Base-by-base conservation (phyloP, 306 rosid genomes). In the Mimosa bimucronata region DNA sequence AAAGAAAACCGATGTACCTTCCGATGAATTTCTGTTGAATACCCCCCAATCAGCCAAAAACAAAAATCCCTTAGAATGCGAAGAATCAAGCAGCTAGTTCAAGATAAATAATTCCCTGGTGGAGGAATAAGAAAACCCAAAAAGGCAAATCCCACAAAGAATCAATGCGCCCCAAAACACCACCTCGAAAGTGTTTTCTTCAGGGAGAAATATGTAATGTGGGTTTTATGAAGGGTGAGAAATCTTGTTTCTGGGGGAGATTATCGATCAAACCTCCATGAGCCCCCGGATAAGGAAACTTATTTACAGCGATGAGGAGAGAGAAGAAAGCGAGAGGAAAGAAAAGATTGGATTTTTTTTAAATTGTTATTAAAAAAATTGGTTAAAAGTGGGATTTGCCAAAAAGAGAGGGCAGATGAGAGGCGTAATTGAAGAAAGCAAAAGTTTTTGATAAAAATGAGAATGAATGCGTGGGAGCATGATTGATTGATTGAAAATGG, bases 401-500 rank as follows among this genome's bases (percentile, higher is more conserved):
- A 72, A 82, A 84, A 84, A 37, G 15, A n/a, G 80, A 23, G 66
- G 80, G 26, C 74, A 65, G 68, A 75, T 74, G 25, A 69, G 55
- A 69, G 55, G 55, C 34, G 79, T 66, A 66, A 81, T 73, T 57
- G 64, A 71, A 77, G 75, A 82, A 13, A 73, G 60, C 58, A 38
- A 31, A 48, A 67, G n/a, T 78, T 61, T 66, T 67, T 77, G 73
- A 73, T 46, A 9, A 3, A n/a, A 3, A 21, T 65, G 71, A 6
- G 23, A 84, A 77, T 77, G 90, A 34, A 34, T 41, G 12, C 85
- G 83, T 77, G 92, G 80, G 77, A 79, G 70, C 79, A 86, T 88
- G 91, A 85, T 90, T 81, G 95, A 85, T 90, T 81, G 38, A 34
- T 34, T 34, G n/a, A n/a, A n/a, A n/a, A 34, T 34, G 95, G 91